Percentiles rank a stretch among this genome's conserved stretches.
Evolutionary conservation across 1,284 basidiomycete species (phyloP).

Genomic region (Ceratorhiza oryzae-sativae): DNA sequence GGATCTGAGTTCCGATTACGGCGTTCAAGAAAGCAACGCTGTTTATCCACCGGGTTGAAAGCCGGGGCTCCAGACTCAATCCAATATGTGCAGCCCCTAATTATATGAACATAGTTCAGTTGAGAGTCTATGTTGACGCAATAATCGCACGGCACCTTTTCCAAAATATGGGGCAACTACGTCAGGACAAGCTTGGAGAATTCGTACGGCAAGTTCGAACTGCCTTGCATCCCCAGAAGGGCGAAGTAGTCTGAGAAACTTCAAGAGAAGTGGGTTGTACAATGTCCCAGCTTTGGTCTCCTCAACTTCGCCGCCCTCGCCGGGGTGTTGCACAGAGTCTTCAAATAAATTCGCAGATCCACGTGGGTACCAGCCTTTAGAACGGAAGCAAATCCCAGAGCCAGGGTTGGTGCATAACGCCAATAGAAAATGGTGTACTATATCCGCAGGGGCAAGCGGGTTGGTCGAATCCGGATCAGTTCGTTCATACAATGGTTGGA

Average conservation of each 20-base stretch:
- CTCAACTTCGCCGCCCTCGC: constrained; percentile 50
- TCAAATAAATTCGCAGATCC: constrained; percentile 50
- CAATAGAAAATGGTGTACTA: constrained; percentile 87
- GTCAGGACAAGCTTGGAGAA: constrained; percentile 84
- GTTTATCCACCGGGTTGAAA: constrained; percentile 88
- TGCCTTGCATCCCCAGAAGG: constrained; percentile 86
- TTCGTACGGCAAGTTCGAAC: constrained; percentile 82
- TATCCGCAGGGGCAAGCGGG: constrained; percentile 72
- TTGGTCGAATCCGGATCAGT: constrained; percentile 58
- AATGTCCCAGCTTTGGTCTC: constrained; percentile 56
- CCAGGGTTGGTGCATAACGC: constrained; percentile 87
- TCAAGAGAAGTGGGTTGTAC: constrained; percentile 85
- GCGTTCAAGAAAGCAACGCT: constrained; percentile 77
- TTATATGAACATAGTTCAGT: no score
- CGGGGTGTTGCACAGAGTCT: constrained; percentile 43
- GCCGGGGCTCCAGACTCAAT: constrained; percentile 82
- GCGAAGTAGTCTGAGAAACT: constrained; percentile 74
- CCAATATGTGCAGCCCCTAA: constrained; percentile 75
- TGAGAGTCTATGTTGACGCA: background rate
- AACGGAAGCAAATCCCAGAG: constrained; percentile 85
- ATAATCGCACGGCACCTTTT: constrained; percentile 61
- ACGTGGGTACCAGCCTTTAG: constrained; percentile 90
- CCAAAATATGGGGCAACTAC: constrained; percentile 58
- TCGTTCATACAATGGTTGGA: constrained; percentile 73
- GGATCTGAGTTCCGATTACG: background rate